These are phyloP conservation scores for Mycosphaerella sp. DNA, from an alignment of 2,329 filamentous ascomycete species.

Conservation along the genomic window DNA sequence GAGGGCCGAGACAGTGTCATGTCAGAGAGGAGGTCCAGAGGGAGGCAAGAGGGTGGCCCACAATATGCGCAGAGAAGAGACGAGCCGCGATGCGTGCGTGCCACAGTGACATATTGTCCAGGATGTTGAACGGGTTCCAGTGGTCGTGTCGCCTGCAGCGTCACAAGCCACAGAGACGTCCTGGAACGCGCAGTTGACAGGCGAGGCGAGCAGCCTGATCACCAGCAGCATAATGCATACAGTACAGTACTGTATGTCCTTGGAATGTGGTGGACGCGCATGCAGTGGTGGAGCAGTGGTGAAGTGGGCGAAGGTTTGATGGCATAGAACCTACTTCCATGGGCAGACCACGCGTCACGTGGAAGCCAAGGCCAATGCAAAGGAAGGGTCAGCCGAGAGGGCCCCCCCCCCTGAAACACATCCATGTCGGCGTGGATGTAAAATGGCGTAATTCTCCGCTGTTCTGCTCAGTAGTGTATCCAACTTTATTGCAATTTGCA, in stretches of 20 bases:
- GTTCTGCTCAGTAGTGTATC: background rate
- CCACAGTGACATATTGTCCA: background rate
- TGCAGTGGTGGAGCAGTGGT: background rate
- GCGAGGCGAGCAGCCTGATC: background rate
- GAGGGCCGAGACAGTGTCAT: background rate
- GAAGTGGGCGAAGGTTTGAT: slow-evolving; percentile 13
- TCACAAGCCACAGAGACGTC: slow-evolving; percentile 7
- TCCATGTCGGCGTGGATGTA: background rate
- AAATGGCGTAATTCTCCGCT: slow-evolving; percentile 10
- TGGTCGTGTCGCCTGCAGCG: background rate
- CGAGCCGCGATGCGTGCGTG: background rate
- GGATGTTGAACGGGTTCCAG: slow-evolving; percentile 1
- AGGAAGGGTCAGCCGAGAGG: slow-evolving; percentile 4
- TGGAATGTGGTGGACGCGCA: background rate
- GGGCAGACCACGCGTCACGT: too few relatives aligned
- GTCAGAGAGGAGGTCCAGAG: background rate
- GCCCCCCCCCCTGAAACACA: background rate
- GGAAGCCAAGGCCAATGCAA: background rate
- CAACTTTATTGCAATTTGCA: background rate
- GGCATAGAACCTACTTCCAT: too few relatives aligned
- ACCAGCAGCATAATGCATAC: too few relatives aligned
- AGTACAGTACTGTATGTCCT: background rate
- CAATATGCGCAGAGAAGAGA: background rate
- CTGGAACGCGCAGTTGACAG: background rate
- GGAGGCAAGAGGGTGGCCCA: slow-evolving; percentile 3